These are phyloP conservation scores for Citrus sinensis DNA, from an alignment of 345 rosid genomes.

Conservation along the genomic window DVS_A1.0 CM039166.1:16710501-16711000, in stretches of 20 bases:
- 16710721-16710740: slow-evolving; percentile 98
- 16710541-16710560: slow-evolving; percentile 81
- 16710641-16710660: background rate
- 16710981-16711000: background rate
- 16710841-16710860: background rate
- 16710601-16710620: slow-evolving; percentile 3
- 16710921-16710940: background rate
- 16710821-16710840: slow-evolving; percentile 3
- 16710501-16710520: slow-evolving; percentile 14
- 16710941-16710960: background rate
- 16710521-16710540: slow-evolving; percentile 73
- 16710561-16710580: slow-evolving; percentile 71
- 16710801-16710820: slow-evolving; percentile 8
- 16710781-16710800: slow-evolving; percentile 70
- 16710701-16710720: slow-evolving; percentile 97
- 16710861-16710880: background rate
- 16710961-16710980: background rate
- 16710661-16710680: slow-evolving; percentile 66
- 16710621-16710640: slow-evolving; percentile 11
- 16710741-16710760: slow-evolving; percentile 98
- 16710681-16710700: slow-evolving; percentile 85
- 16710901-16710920: background rate
- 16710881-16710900: background rate
- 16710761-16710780: slow-evolving; percentile 92
- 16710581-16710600: slow-evolving; percentile 93